Conservation (phyloP, 176 grass and related monocot species). For the Carex pumila region DNA sequence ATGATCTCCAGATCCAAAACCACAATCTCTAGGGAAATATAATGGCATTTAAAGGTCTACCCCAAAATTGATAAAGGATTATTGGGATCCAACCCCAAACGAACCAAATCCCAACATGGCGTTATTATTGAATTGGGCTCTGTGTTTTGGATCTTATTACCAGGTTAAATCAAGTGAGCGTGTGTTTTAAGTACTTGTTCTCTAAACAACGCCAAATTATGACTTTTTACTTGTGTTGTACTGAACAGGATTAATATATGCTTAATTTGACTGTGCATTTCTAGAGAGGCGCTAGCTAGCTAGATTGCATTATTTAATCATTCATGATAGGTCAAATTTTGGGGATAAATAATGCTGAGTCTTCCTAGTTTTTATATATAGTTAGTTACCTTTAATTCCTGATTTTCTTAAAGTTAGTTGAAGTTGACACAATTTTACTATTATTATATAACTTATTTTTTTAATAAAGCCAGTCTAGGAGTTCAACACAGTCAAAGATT, state of each 20-base stretch:
- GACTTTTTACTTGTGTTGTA: conserved; percentile 10
- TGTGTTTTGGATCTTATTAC: conserved; percentile 21
- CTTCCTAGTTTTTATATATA: neutral
- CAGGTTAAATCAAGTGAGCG: conserved; percentile 5
- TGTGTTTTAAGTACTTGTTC: neutral
- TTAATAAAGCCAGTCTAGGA: neutral
- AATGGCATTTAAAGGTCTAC: conserved; percentile 17
- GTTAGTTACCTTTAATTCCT: conserved; percentile 1
- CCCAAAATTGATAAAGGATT: conserved; percentile 4
- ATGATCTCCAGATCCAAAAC: conserved; percentile 15
- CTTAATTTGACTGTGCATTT: neutral
- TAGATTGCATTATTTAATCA: conserved; percentile 7
- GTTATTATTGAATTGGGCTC: conserved; percentile 18
- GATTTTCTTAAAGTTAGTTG: neutral
- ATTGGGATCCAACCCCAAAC: conserved; percentile 22
- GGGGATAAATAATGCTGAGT: neutral
- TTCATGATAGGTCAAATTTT: too few species aligned
- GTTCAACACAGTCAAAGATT: neutral
- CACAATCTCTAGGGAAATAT: conserved; percentile 23
- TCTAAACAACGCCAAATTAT: conserved; percentile 3
- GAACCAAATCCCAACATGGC: conserved; percentile 22
- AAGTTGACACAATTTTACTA: neutral
- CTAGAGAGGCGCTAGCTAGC: neutral
- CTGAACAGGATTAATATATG: neutral
- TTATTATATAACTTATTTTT: neutral